phyloP scores from a whole-genome alignment of 345 rosid genomes.

The Sisymbrium altissimum region DNA sequence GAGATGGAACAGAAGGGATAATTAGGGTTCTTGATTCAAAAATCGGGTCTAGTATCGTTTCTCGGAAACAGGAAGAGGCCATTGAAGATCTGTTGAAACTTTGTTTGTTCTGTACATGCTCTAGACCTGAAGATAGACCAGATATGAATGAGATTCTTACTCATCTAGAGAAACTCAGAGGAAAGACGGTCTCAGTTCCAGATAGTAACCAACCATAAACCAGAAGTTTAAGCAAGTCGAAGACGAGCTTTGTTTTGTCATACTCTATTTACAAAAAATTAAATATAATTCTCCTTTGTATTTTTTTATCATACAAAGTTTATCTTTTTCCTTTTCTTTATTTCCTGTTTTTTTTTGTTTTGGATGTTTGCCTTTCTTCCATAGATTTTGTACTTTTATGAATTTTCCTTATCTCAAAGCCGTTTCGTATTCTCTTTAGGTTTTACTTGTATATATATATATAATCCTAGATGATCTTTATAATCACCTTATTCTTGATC shows the following conservation, averaged over 20 bases:
- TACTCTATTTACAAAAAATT: too few relatives aligned
- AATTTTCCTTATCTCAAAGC: neutral
- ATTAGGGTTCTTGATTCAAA: conserved; percentile 26
- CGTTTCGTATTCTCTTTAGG: neutral
- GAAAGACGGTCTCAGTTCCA: neutral
- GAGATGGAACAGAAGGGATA: conserved; percentile 35
- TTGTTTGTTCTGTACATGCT: conserved; percentile 53
- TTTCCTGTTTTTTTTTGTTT: neutral
- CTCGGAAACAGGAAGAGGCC: conserved; percentile 6
- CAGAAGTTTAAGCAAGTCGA: too few relatives aligned
- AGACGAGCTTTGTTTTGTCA: too few relatives aligned
- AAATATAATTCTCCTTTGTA: too few relatives aligned
- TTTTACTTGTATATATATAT: neutral
- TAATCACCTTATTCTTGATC: neutral
- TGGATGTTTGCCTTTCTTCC: neutral
- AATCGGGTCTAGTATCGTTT: neutral
- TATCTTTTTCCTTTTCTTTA: too few relatives aligned
- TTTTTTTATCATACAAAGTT: too few relatives aligned
- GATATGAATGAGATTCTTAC: conserved; percentile 55
- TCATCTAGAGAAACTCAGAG: conserved; percentile 46
- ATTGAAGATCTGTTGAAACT: conserved; percentile 40
- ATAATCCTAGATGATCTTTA: neutral
- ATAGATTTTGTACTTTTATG: neutral
- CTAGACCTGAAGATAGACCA: conserved; percentile 66
- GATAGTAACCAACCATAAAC: too few relatives aligned